Percentiles rank a stretch among this genome's conserved stretches.
phyloP scores from a whole-genome alignment of 2,329 filamentous ascomycete species.

The Ceratocystiopsis brevicomis region DNA sequence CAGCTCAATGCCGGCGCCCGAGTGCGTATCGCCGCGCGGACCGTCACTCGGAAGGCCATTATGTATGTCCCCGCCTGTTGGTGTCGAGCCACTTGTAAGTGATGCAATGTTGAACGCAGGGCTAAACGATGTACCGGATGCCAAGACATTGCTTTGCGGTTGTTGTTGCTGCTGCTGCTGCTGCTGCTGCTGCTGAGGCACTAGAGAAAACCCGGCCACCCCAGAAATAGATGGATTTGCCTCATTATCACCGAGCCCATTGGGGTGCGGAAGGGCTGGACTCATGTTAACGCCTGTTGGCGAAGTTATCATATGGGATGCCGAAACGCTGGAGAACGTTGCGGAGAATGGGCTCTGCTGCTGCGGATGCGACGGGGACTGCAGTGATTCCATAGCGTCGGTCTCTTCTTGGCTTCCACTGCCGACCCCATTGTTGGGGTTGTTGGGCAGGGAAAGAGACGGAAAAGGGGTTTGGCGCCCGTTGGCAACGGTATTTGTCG shows the following conservation, averaged over 20 bases:
- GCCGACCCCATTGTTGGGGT: too few species aligned
- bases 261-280: neutral
- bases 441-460: too few species aligned
- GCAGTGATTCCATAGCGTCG: too few species aligned
- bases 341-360: too few species aligned
- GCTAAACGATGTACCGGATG: constrained; percentile 8
- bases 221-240: neutral
- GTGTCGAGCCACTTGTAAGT: neutral
- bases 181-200: constrained; percentile 1
- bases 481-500: too few species aligned
- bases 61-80: neutral
- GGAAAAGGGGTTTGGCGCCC: too few species aligned
- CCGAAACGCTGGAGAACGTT: too few species aligned
- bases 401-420: too few species aligned
- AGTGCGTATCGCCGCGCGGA: neutral
- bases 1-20: constrained; percentile 7
- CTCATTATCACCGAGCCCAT: neutral
- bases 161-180: constrained; percentile 3
- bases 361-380: too few species aligned
- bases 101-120: constrained; percentile 12
- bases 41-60: neutral
- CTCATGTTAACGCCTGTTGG: neutral
- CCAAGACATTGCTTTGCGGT: neutral
- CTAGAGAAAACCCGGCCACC: neutral
- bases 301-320: too few species aligned